phyloP scores from a whole-genome alignment of 1,139 yeast genomes.

The Barnettozyma hawaiiensis region DNA sequence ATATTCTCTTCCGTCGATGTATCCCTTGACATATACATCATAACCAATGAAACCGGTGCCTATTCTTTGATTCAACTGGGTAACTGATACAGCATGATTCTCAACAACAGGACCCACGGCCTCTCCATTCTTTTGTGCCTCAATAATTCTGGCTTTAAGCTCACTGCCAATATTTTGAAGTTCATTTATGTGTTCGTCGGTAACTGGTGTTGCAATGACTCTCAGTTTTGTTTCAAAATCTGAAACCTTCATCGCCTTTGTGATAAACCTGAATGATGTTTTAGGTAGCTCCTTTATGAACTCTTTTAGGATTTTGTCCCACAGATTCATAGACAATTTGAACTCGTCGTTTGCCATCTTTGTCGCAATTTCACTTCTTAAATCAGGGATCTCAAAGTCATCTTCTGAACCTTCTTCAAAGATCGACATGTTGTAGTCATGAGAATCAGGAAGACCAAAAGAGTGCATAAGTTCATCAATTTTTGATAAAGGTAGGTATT shows the following conservation, averaged over 20 bases:
- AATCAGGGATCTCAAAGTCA: conserved; percentile 8
- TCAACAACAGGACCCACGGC: conserved; percentile 10
- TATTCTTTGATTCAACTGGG: conserved; percentile 13
- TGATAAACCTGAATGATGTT: conserved; percentile 18
- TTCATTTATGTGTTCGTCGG: conserved; percentile 16
- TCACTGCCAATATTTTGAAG: conserved; percentile 15
- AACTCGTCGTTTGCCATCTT: conserved; percentile 70
- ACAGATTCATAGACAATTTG: conserved; percentile 51
- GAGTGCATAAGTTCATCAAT: conserved; percentile 61
- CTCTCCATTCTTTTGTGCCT: conserved; percentile 12
- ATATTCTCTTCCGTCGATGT: conserved; percentile 15
- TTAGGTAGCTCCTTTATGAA: conserved; percentile 24
- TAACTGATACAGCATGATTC: conserved; percentile 13
- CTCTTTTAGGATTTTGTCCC: conserved; percentile 48
- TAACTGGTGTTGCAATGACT: conserved; percentile 27
- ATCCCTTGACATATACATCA: conserved; percentile 21
- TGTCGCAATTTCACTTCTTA: conserved; percentile 33
- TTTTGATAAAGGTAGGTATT: conserved; percentile 70
- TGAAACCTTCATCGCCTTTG: conserved; percentile 12
- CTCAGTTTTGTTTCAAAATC: conserved; percentile 24
- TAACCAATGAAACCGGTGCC: conserved; percentile 20
- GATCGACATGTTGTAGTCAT: not conserved
- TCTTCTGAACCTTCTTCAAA: not conserved
- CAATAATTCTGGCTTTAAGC: conserved; percentile 12
- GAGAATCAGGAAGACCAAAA: conserved; percentile 16